Percentiles rank a stretch among this genome's conserved stretches.
Evolutionary conservation across 1,284 basidiomycete genomes (phyloP).

Genomic region (Pseudozyma sp.): DNA sequence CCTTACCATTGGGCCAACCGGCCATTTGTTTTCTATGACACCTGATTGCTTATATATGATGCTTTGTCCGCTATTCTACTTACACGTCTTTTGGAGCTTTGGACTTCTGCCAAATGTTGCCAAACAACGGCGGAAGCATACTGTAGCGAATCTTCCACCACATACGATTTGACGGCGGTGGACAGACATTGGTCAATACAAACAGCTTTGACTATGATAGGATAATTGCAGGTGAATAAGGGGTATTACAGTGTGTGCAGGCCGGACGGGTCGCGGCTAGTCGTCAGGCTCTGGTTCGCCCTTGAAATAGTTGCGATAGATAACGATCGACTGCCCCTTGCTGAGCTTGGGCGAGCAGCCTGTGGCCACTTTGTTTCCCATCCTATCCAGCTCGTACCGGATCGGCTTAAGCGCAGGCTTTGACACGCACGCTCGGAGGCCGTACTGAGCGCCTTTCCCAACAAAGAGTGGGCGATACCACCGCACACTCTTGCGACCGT

Average conservation of each 20-base stretch:
- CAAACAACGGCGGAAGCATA: too few relatives aligned
- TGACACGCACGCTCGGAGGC: constrained; percentile 13
- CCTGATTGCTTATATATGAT: too few relatives aligned
- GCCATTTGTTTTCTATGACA: constrained; percentile 8
- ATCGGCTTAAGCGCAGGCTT: constrained; percentile 44
- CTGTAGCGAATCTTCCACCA: too few relatives aligned
- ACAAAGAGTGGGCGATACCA: constrained; percentile 51
- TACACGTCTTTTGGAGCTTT: too few relatives aligned
- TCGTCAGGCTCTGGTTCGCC: constrained; percentile 46
- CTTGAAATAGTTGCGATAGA: constrained; percentile 49
- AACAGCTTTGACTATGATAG: too few relatives aligned
- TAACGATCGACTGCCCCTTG: constrained; percentile 40
- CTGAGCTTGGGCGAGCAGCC: constrained; percentile 42
- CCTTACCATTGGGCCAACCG: constrained; percentile 61
- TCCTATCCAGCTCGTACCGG: constrained; percentile 29
- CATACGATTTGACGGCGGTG: too few relatives aligned
- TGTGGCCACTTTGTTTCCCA: constrained; percentile 43
- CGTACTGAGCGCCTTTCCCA: constrained; percentile 37
- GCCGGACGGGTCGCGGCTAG: neutral
- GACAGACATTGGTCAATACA: too few relatives aligned
- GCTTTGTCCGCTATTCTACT: too few relatives aligned
- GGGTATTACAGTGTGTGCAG: too few relatives aligned
- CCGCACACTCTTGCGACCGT: constrained; percentile 28
- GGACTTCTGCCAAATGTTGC: too few relatives aligned
- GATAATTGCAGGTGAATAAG: too few relatives aligned